Evolutionary conservation across 768 basidiomycete species (phyloP), one percentile per base, ranked within the genome.

Genomic region (Nidularia sp.): DNA sequence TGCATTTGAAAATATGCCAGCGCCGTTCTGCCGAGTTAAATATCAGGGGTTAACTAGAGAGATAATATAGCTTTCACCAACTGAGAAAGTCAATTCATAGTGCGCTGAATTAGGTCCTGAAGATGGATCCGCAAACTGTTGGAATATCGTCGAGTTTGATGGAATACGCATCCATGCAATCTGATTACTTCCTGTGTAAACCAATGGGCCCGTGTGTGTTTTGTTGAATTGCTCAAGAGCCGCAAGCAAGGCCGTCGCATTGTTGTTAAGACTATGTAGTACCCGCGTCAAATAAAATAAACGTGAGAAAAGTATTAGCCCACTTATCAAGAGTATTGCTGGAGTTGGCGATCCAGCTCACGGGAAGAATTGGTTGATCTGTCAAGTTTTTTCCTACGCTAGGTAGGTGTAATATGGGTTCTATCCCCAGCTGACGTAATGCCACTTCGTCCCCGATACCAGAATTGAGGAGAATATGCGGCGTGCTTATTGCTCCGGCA

Each of bases 111-210:
- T 62, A 4, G 64, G 60, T 1, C 70, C 69, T 7, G 65, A 54
- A 4, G 70, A 45, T 1, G 70, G 71, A 57, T 73, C 69, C 13
- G 52, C 8, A 7, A 53, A 42, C 9, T 51, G 56, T 22, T 53
- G 31, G 34, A 71, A 64, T 36, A 68, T 64, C 2, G 57, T 18
- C 5, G 64, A 55, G 41, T 64, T 57, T 2, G 39, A 51, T 2
- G 63, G 64, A 22, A 73, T 51, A 47, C 71, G 58, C 29, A 67
- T 54, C 55, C 66, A 71, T 6, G 57, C 67, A 34, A 70, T 34
- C 32, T 70, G 59, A 48, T 67, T 69, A 12, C 58, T 55, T 2
- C 64, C 59, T 25, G 58, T 57, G 49, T 67, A 62, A 22, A 61
- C 62, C 35, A 73, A 56, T 2, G 58, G 58, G 4, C 71, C 70